These are phyloP conservation scores for Termitomyces sp. DNA, from an alignment of 768 basidiomycete species.

Conservation along the genomic window DNA sequence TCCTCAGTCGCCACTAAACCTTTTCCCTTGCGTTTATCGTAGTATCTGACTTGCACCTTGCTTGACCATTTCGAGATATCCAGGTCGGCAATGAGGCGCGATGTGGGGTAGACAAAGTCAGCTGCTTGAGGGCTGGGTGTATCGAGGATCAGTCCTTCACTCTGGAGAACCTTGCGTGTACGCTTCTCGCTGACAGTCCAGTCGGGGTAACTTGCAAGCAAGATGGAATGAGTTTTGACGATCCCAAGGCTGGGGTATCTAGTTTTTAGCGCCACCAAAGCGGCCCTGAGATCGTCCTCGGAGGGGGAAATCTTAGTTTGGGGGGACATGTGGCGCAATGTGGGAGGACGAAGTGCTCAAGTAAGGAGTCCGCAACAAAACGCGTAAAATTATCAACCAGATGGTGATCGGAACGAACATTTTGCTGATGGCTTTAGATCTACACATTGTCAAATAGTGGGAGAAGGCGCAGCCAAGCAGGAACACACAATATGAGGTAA, in stretches of 20 bases:
- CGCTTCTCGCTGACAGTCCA: constrained; percentile 88
- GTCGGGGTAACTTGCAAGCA: constrained; percentile 54
- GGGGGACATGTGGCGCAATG: constrained; percentile 8
- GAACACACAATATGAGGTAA: constrained; percentile 3
- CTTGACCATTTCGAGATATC: constrained; percentile 59
- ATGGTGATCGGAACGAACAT: constrained; percentile 1
- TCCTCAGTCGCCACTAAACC: constrained; percentile 71
- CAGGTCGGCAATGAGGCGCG: constrained; percentile 58
- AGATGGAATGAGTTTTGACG: constrained; percentile 60
- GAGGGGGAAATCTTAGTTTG: constrained; percentile 36
- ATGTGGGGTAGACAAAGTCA: constrained; percentile 48
- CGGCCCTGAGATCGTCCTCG: constrained; percentile 59
- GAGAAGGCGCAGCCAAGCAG: constrained; percentile 8
- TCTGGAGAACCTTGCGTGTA: constrained; percentile 65
- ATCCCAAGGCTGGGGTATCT: constrained; percentile 66
- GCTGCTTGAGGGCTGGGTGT: constrained; percentile 11
- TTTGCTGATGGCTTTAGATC: constrained; percentile 12
- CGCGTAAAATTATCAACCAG: constrained; percentile 12
- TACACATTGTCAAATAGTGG: constrained; percentile 8
- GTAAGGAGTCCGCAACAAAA: neutral
- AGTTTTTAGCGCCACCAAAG: constrained; percentile 50
- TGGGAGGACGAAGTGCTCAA: neutral
- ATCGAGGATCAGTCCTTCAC: constrained; percentile 43
- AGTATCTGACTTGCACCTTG: constrained; percentile 65
- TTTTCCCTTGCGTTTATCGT: constrained; percentile 72